A percentile compares a stretch with the other conserved stretches of the same genome.
phyloP scores from a whole-genome alignment of 176 grass and related monocot species.

The Coix lacrymajobi region DNA sequence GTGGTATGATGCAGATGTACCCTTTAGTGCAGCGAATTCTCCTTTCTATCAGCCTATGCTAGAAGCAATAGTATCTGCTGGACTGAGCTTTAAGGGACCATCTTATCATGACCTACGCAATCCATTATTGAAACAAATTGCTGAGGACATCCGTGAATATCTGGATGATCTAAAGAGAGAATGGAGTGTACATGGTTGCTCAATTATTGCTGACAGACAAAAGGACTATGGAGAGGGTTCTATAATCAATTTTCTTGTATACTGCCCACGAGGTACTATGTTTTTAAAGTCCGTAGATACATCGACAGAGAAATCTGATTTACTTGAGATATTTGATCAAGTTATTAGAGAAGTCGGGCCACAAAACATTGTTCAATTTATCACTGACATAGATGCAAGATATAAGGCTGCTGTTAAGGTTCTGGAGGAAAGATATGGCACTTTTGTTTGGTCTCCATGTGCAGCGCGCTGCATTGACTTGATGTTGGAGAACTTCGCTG shows the following conservation, averaged over 20 bases:
- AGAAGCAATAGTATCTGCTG: conserved; percentile 38
- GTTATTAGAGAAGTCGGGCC: conserved; percentile 47
- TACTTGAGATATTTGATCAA: conserved; percentile 56
- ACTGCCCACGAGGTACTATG: conserved; percentile 33
- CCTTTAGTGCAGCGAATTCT: conserved; percentile 50
- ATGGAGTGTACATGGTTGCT: conserved; percentile 42
- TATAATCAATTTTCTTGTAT: conserved; percentile 53
- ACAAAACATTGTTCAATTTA: conserved; percentile 49
- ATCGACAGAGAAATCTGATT: conserved; percentile 30
- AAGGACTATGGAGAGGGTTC: conserved; percentile 25
- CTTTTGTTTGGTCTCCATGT: conserved; percentile 59
- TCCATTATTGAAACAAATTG: conserved; percentile 38
- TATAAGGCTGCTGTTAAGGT: conserved; percentile 32
- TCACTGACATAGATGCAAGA: conserved; percentile 36
- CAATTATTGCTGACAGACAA: conserved; percentile 52
- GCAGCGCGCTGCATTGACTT: conserved; percentile 51
- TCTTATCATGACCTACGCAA: conserved; percentile 52
- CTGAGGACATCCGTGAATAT: conserved; percentile 36
- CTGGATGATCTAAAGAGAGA: conserved; percentile 48
- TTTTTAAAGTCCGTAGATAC: conserved; percentile 62
- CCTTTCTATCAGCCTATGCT: conserved; percentile 55
- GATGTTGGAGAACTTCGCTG: conserved; percentile 55
- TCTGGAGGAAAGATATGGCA: conserved; percentile 40
- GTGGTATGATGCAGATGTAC: conserved; percentile 56
- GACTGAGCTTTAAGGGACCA: conserved; percentile 41